Percentiles rank a stretch among this genome's conserved stretches.
These are phyloP conservation scores for Globisporangium viniferum DNA, from an alignment of 352 stramenopile genomes.

Conservation along the genomic window DNA sequence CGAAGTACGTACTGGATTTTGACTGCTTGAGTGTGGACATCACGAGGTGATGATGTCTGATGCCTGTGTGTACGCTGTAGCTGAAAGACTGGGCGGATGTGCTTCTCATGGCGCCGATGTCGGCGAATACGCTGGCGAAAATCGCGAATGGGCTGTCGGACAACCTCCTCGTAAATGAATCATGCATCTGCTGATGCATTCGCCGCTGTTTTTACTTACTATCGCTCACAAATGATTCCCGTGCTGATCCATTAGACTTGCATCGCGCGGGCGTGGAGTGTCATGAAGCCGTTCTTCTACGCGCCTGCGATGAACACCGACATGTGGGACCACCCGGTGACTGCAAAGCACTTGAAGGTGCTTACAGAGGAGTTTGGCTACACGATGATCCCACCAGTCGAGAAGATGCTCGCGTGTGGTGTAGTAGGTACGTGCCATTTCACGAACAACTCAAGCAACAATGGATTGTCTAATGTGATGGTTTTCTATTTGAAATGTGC, in stretches of 20 bases:
- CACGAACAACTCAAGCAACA: neutral
- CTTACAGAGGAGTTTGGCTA: constrained; percentile 68
- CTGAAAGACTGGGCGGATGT: constrained; percentile 95
- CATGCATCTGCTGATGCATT: neutral
- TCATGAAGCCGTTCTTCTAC: constrained; percentile 90
- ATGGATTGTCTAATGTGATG: too few species aligned
- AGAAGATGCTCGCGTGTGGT: constrained; percentile 94
- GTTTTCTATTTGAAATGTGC: neutral
- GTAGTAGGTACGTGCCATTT: constrained; percentile 57
- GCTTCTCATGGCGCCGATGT: constrained; percentile 86
- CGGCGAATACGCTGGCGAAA: constrained; percentile 90
- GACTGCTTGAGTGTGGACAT: neutral
- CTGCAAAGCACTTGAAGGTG: constrained; percentile 63
- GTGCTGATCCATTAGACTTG: constrained; percentile 64
- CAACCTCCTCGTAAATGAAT: constrained; percentile 85
- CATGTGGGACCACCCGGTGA: constrained; percentile 97
- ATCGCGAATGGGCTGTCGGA: constrained; percentile 93
- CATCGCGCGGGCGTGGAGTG: constrained; percentile 91
- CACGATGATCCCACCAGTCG: constrained; percentile 80
- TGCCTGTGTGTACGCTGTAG: constrained; percentile 21
- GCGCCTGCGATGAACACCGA: constrained; percentile 97
- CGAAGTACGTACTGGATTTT: constrained; percentile 38
- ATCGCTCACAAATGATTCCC: neutral
- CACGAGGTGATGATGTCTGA: neutral
- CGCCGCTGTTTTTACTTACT: neutral